Evolutionary conservation across 345 rosid genomes (phyloP).

Genomic region (Linum lewisii): DNA sequence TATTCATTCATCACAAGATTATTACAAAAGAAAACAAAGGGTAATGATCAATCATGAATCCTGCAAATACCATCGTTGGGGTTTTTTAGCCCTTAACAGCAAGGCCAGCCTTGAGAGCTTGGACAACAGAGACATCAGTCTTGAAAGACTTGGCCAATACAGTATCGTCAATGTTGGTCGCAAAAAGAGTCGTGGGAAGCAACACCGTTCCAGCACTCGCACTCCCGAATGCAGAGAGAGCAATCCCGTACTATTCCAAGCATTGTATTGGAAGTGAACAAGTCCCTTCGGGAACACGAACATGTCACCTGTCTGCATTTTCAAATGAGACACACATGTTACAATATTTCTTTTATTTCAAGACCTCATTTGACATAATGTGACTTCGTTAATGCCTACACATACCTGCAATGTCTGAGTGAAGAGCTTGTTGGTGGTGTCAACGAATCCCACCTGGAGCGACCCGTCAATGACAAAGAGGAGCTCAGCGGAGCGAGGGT

Average conservation of each 20-base stretch:
- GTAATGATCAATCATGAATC: not conserved
- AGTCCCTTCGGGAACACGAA: not conserved
- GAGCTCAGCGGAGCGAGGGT: not conserved
- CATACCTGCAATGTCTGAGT: not conserved
- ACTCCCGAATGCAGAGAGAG: not conserved
- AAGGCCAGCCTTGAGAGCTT: not conserved
- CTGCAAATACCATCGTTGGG: no score
- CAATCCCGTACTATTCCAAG: not conserved
- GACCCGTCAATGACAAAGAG: not conserved
- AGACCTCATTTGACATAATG: no score
- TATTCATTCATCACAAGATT: slow-evolving; percentile 21
- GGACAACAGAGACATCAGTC: not conserved
- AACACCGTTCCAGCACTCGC: not conserved
- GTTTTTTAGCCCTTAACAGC: not conserved
- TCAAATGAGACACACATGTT: no score
- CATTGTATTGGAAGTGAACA: not conserved
- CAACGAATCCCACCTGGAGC: not conserved
- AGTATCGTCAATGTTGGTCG: not conserved
- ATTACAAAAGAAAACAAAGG: not conserved
- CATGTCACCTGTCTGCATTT: not conserved
- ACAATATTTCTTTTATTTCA: no score
- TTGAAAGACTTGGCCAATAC: not conserved
- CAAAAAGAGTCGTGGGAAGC: not conserved
- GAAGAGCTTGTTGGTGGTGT: not conserved
- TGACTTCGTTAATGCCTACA: no score